Base-by-base conservation (phyloP, 495 filamentous ascomycete species). In the Aspergillus homomorphus region DNA sequence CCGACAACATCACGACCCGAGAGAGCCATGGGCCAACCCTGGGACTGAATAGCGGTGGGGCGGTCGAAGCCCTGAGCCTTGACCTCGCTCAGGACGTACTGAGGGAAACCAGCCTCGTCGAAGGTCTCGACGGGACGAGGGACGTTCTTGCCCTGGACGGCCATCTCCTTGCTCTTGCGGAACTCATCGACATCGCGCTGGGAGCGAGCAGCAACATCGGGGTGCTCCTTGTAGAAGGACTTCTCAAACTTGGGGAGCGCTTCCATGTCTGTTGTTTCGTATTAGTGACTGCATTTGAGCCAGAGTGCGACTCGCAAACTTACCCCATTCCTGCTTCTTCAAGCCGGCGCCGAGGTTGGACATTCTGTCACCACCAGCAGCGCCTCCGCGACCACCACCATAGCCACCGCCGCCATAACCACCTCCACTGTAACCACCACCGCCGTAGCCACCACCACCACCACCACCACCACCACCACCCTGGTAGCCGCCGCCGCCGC, bases 11-110 rank as follows among this genome's bases (percentile, higher is more conserved):
- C 94, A 64, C 94, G 93, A 75, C 94, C 94, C 45, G 93, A 95
- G 49, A 98, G 87, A 69, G 94, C 92, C 94, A 98, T 98, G 51
- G 94, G 94, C 94, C 94, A 98, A 63, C 94, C 95, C 73, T 98
- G 94, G 54, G 95, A 91, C 77, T 98, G 94, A 68, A 98, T 98
- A 53, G 95, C 85, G 45, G 94, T 98, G 30, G 94, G 94, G 46
- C 86, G 85, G 49, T 86, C 79, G 73, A 98, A 98, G 22, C 94
- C 94, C 77, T 97, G 92, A 49, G 92, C 89, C 83, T 98, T 98
- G 66, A 98, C 94, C 73, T 98, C 94, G 68, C 87, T 90, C 87
- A 98, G 90, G 45, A 98, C 94, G 71, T 98, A 98, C 57, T 84
- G 83, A 23, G 94, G 94, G 78, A 98, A 98, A 7, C 90, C 90